A percentile compares a stretch with the other conserved stretches of the same genome.
These are phyloP conservation scores for Rosa rugosa DNA, from an alignment of 306 rosid genomes.

Conservation along the genomic window DNA sequence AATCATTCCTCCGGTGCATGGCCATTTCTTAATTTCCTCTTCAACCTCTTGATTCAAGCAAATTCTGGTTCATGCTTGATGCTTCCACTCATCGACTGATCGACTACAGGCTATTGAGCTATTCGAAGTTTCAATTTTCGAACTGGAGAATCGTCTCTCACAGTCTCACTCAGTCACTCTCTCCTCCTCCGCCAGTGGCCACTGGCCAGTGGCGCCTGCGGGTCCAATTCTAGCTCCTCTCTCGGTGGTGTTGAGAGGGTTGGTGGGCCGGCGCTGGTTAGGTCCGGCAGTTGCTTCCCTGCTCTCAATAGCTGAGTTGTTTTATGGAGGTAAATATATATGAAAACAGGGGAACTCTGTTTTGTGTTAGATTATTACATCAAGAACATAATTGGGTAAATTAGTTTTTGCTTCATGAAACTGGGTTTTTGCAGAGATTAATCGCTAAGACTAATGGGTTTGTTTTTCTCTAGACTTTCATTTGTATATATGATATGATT, in stretches of 20 bases:
- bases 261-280: constrained; percentile 28
- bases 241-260: constrained; percentile 21
- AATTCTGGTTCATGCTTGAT: no score
- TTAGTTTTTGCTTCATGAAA: not conserved
- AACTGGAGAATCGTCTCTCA: no score
- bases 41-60: no score
- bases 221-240: constrained; percentile 46
- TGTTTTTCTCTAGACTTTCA: not conserved
- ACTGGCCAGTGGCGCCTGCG: no score
- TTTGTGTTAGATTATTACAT: not conserved
- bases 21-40: no score
- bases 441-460: not conserved
- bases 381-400: not conserved
- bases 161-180: no score
- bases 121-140: no score
- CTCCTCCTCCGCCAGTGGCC: no score
- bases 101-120: no score
- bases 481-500: constrained; percentile 10
- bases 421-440: not conserved
- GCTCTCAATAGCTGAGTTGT: constrained; percentile 47
- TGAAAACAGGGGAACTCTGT: constrained; percentile 26
- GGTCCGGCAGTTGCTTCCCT: constrained; percentile 76
- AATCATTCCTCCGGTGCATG: no score
- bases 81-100: no score
- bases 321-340: constrained; percentile 13